Evolutionary conservation across 2,329 filamentous ascomycete species (phyloP), one percentile per base, ranked within the genome.

Genomic region (Aspergillus quadrilineatus): DNA sequence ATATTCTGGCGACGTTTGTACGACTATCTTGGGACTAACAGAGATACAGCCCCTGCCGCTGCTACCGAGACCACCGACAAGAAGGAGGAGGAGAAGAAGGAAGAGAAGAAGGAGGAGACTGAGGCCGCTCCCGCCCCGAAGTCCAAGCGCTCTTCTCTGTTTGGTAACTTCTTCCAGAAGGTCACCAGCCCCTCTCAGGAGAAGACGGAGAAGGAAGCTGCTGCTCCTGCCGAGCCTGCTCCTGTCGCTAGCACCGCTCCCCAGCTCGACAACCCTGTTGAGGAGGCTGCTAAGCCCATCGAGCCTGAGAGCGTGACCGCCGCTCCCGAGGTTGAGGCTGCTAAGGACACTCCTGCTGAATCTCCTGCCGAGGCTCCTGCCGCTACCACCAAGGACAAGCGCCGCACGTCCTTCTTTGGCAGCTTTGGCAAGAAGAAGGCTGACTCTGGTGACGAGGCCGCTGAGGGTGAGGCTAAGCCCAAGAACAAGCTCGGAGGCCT

Each of bases 141-240:
- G 76, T 64, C 77, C 76, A 96, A 95, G 89, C 89, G 91, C 75
- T 86, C 86, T 76, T 94, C 90, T 64, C 87, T 92, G 69, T 95
- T 95, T 77, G 85, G 85, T 67, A 87, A 85, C 69, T 86, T 90
- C 72, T 83, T 82, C 76, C 89, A 90, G 83, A 93, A 93, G 82
- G 73, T 78, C 49, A 68, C 70, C 60, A 77, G 73, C 70, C 75
- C 76, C 32, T 70, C 70, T 53, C 69, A 74, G 45, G 76, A 78
- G 69, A 79, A 79, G 69, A 69, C 72, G 12, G 76, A 79, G 66
- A 78, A 78, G 66, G 77, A 81, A 60, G 72, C 70, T 45, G 75
- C 80, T 65, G 76, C 80, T 51, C 75, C 78, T 43, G 71, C 77
- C 48, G 79, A 80, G 66, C 70, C 73, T 56, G 69, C 75, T 4